Base-by-base conservation (phyloP, 2,329 filamentous ascomycete genomes). In the Zasmidium angulare region DNA sequence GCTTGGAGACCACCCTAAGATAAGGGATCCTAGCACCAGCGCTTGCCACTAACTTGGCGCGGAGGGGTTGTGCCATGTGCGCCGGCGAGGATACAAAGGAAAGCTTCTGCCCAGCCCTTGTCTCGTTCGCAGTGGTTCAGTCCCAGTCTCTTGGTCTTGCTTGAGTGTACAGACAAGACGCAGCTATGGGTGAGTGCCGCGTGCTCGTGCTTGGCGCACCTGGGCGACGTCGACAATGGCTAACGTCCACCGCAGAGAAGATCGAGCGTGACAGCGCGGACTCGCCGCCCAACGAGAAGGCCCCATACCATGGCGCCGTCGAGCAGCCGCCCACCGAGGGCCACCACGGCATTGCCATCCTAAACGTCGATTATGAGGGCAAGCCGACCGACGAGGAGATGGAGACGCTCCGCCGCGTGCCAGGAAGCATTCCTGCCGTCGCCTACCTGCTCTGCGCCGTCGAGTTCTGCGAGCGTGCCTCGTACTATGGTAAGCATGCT, bases 401-500 rank as follows among this genome's bases (percentile, higher is more conserved):
- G 55, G 66, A 63, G 23, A 77, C 75, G 1, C 72, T 81, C 20
- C 72, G 78, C 48, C 75, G 77, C 59, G 74, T 81, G 7, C 73
- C 77, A 22, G 79, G 79, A 63, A 72, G 72, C 54, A 70, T 81
- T 40, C 63, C 63, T 12, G 24, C 58, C 17, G 48, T 64, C 23
- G 60, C 60, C 49, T 64, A 64, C 49, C 46, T 64, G 50, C 75
- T 81, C 56, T 78, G 78, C 36, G 67, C 79, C 55, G 78, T 81
- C 61, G 77, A 81, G 65, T 73, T 81, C 3, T 79, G 76, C 69
- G 79, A 81, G 66, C 69, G 78, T 17, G 80, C 80, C 67, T 77
- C 77, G 11, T 81, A 70, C 65, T 72, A 72, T 55, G 71, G 71
- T 12, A 71, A 10, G 36, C n/a, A 3, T 17, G 11, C 36, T 4